Evolutionary conservation across 768 basidiomycete genomes (phyloP), one percentile per base, ranked within the genome.

Genomic region (Clathrus columnatus): DNA sequence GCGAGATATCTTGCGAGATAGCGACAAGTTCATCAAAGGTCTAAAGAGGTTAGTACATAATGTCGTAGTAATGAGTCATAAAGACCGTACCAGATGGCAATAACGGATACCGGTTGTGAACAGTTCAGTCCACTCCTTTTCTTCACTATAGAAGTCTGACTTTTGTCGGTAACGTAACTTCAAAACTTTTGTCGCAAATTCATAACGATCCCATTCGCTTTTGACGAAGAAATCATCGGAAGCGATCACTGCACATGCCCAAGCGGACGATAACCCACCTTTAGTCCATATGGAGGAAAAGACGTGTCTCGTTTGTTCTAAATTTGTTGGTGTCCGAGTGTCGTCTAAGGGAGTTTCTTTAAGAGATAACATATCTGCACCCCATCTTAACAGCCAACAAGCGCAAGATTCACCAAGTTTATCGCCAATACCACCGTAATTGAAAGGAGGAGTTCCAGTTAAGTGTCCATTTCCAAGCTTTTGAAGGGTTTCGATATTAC

Each of bases 341-440:
- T 56, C 32, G 7, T 65, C 56, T 18, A 58, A 36, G 58, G 43
- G 8, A 60, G 59, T 69, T 60, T 82, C 77, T 63, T 91, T 88
- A 28, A 78, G 74, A 7, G 64, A 63, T n/a, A 95, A 75, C 59
- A 95, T 75, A 64, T 96, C 92, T 11, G 70, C 65, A 0, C 84
- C 89, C 93, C 93, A 97, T 44, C 89, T 75, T 0, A 84, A 77
- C 17, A 96, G 73, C 91, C 92, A 97, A 67, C 87, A 90, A 2
- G 80, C 79, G 61, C 85, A 85, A 0, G 90, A 85, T 68, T 95
- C 91, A 11, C 93, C 93, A 54, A 96, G 89, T 71, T 91, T 94
- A 69, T 91, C 82, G 0, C 87, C 87, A 8, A 92, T 75, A n/a
- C 81, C 76, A n/a, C 92, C 93, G 63, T 96, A 95, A 64, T 83